Conservation (phyloP, 1,284 basidiomycete species). For the Mixia osmundae region DNA sequence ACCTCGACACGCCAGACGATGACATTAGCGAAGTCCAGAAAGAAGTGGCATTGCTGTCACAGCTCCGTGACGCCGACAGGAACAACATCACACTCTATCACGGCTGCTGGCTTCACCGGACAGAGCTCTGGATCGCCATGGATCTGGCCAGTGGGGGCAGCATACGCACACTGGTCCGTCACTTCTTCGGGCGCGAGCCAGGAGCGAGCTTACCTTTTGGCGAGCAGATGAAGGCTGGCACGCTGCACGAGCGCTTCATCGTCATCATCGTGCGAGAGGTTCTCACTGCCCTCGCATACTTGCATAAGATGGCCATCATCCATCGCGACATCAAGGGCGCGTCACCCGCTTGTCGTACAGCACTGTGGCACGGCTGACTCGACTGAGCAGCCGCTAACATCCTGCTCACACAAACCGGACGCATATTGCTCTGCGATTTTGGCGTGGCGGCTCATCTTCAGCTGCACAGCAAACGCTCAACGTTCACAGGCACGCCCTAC, state of each 20-base stretch:
- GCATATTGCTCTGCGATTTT: constrained; percentile 87
- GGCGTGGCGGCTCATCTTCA: constrained; percentile 83
- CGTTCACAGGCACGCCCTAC: constrained; percentile 70
- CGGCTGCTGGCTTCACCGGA: constrained; percentile 81
- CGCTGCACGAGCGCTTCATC: constrained; percentile 67
- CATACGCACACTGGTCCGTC: constrained; percentile 50
- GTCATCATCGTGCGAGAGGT: constrained; percentile 75
- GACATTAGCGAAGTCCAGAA: constrained; percentile 92
- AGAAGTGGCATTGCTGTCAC: constrained; percentile 77
- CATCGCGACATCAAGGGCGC: constrained; percentile 74
- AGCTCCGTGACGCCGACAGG: constrained; percentile 45
- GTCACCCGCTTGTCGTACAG: background rate
- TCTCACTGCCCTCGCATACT: constrained; percentile 56
- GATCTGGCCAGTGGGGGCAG: constrained; percentile 91
- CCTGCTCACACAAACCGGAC: constrained; percentile 60
- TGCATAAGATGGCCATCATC: constrained; percentile 83
- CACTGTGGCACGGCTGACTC: background rate
- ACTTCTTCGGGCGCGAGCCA: background rate
- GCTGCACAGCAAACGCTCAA: constrained; percentile 68
- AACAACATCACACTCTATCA: constrained; percentile 90
- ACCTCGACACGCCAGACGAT: constrained; percentile 75
- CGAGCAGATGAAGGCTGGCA: constrained; percentile 53
- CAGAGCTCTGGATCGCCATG: constrained; percentile 97
- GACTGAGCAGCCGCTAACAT: constrained; percentile 51
- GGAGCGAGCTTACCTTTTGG: constrained; percentile 15